Conservation (phyloP, 2,329 filamentous ascomycete species). For the Metarhizium humberi region DNA sequence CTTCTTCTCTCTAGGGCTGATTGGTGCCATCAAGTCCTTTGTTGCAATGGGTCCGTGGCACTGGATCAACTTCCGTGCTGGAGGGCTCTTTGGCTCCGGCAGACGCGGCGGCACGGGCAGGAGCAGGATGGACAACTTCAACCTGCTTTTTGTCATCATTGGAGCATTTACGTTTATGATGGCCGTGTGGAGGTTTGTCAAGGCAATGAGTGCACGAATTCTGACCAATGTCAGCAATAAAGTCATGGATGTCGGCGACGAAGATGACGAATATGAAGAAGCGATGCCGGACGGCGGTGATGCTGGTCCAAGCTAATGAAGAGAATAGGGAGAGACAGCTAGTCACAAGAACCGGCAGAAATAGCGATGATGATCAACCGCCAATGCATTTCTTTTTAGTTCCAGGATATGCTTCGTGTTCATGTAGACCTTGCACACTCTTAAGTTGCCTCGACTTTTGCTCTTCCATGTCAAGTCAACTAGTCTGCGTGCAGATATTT, state of each 20-base stretch:
- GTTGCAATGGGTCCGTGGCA: conserved; percentile 66
- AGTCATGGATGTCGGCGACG: conserved; percentile 71
- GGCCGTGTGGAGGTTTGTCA: conserved; percentile 75
- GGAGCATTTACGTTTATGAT: conserved; percentile 75
- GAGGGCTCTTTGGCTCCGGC: conserved; percentile 43
- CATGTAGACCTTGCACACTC: conserved; percentile 59
- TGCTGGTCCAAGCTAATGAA: not conserved
- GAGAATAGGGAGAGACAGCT: conserved; percentile 1
- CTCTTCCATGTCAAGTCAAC: conserved; percentile 79
- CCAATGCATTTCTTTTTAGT: not conserved
- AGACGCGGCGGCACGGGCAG: conserved; percentile 57
- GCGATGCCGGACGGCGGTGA: conserved; percentile 35
- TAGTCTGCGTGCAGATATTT: conserved; percentile 92
- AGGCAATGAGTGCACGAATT: conserved; percentile 60
- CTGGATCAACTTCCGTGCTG: conserved; percentile 64
- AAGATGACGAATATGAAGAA: conserved; percentile 38
- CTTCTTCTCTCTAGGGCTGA: conserved; percentile 75
- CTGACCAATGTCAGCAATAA: conserved; percentile 69
- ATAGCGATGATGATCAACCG: not conserved
- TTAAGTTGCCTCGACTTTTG: conserved; percentile 83
- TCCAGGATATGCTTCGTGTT: conserved; percentile 2
- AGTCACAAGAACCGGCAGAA: not conserved
- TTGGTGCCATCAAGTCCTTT: conserved; percentile 77
- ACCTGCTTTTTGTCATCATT: conserved; percentile 68
- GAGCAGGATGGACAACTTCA: conserved; percentile 69